Evolutionary conservation across 768 basidiomycete species (phyloP).

Genomic region (Rhizopogon vinicolor): DNA sequence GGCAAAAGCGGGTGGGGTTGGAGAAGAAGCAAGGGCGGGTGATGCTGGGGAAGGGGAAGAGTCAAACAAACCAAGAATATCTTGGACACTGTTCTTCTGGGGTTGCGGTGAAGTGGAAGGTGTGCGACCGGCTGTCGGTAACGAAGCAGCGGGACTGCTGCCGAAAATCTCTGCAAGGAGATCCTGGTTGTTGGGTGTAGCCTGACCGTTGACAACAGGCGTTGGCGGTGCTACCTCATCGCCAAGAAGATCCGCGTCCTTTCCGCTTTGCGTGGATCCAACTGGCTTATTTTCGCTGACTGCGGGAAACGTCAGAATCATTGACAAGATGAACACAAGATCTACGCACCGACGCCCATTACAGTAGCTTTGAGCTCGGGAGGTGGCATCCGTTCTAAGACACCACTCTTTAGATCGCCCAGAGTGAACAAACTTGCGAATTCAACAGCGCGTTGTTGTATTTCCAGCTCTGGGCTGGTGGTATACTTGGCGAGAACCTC

Average conservation of each 20-base stretch:
- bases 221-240: constrained; percentile 56
- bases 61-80: constrained; percentile 89
- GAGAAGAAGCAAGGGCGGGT: constrained; percentile 9
- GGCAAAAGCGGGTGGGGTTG: constrained; percentile 19
- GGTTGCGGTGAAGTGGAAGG: constrained; percentile 39
- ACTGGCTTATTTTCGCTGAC: constrained; percentile 97
- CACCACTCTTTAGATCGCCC: constrained; percentile 74
- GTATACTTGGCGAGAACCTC: constrained; percentile 78
- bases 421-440: constrained; percentile 82
- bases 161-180: constrained; percentile 94
- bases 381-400: constrained; percentile 97
- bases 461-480: constrained; percentile 86
- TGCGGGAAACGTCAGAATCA: constrained; percentile 24
- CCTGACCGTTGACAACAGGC: constrained; percentile 37
- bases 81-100: constrained; percentile 66
- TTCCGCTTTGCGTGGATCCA: constrained; percentile 77
- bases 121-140: constrained; percentile 26
- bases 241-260: constrained; percentile 83
- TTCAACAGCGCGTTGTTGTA: constrained; percentile 95
- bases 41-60: constrained; percentile 34
- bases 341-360: constrained; percentile 75
- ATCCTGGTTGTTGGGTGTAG: constrained; percentile 68
- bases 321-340: neutral
- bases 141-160: constrained; percentile 27
- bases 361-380: constrained; percentile 98